Conservation (phyloP, 2,329 filamentous ascomycete species). For the Pseudocercospora eumusae region DNA sequence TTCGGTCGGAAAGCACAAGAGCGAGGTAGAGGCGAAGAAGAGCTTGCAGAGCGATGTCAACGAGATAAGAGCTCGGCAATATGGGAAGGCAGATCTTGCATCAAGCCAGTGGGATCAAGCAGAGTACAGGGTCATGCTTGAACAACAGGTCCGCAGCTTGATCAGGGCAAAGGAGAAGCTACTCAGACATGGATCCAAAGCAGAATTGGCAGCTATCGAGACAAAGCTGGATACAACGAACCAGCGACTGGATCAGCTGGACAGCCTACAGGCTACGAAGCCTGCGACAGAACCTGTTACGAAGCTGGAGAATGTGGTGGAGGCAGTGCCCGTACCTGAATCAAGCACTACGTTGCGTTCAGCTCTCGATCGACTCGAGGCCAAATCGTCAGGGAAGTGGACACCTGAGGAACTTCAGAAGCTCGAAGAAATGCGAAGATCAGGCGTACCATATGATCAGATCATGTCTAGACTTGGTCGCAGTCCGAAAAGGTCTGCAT, state of each 20-base stretch:
- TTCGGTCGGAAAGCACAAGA: slow-evolving; percentile 43
- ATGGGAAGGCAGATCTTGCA: slow-evolving; percentile 24
- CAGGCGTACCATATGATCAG: not conserved
- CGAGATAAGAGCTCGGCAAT: slow-evolving; percentile 14
- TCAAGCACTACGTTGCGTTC: not conserved
- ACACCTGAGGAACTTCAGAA: slow-evolving; percentile 6
- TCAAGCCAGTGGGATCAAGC: slow-evolving; percentile 31
- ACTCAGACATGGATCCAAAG: slow-evolving; percentile 13
- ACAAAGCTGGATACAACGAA: slow-evolving; percentile 36
- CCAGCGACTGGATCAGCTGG: slow-evolving; percentile 20
- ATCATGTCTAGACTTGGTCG: slow-evolving; percentile 11
- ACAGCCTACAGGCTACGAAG: slow-evolving; percentile 9
- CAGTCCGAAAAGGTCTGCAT: slow-evolving; percentile 30
- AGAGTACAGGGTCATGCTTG: slow-evolving; percentile 26
- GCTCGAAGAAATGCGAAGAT: slow-evolving; percentile 12
- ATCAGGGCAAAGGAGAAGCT: slow-evolving; percentile 23
- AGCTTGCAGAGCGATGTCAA: not conserved
- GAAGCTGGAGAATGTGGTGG: slow-evolving; percentile 2
- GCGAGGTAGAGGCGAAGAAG: slow-evolving; percentile 10
- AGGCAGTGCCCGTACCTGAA: not conserved
- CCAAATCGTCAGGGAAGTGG: slow-evolving; percentile 5
- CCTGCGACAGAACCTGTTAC: not conserved
- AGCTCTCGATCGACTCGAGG: slow-evolving; percentile 9
- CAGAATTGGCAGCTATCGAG: slow-evolving; percentile 27
- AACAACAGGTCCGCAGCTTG: slow-evolving; percentile 23